These are phyloP conservation scores for Plasmopara halstedii DNA, from an alignment of 352 stramenopile genomes.

Conservation along the genomic window DNA sequence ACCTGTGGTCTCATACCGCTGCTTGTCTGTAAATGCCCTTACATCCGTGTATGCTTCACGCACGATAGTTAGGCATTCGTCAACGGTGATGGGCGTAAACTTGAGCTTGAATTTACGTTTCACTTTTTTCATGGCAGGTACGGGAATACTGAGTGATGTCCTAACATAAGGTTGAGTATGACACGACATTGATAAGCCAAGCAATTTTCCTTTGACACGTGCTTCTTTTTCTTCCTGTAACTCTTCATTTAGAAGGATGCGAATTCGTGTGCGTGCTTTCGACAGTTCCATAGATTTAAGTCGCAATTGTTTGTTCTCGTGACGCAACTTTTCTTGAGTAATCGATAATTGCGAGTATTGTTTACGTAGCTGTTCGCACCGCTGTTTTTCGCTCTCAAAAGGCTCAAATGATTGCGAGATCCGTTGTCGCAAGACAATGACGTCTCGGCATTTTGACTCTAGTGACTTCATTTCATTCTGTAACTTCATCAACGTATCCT, in stretches of 20 bases:
- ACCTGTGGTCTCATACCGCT: constrained; percentile 38
- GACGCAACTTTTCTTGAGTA: constrained; percentile 41
- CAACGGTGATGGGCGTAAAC: constrained; percentile 25
- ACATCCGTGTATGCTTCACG: constrained; percentile 41
- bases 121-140: too few species aligned
- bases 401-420: constrained; percentile 4
- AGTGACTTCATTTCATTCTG: constrained; percentile 38
- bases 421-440: constrained; percentile 22
- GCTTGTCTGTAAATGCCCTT: constrained; percentile 28
- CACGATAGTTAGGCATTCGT: constrained; percentile 41
- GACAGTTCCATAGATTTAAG: constrained; percentile 45
- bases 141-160: constrained; percentile 12
- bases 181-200: constrained; percentile 7
- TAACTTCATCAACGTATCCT: constrained; percentile 57
- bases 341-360: constrained; percentile 44
- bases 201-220: constrained; percentile 4
- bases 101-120: too few species aligned
- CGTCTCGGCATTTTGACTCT: constrained; percentile 36
- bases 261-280: constrained; percentile 41
- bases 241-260: constrained; percentile 53
- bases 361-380: constrained; percentile 36
- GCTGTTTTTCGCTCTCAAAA: constrained; percentile 7
- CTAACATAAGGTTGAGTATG: neutral
- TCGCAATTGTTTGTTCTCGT: constrained; percentile 52
- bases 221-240: constrained; percentile 32